Base-by-base conservation (phyloP, 2,329 filamentous ascomycete genomes). In the Exophiala sp. region DNA sequence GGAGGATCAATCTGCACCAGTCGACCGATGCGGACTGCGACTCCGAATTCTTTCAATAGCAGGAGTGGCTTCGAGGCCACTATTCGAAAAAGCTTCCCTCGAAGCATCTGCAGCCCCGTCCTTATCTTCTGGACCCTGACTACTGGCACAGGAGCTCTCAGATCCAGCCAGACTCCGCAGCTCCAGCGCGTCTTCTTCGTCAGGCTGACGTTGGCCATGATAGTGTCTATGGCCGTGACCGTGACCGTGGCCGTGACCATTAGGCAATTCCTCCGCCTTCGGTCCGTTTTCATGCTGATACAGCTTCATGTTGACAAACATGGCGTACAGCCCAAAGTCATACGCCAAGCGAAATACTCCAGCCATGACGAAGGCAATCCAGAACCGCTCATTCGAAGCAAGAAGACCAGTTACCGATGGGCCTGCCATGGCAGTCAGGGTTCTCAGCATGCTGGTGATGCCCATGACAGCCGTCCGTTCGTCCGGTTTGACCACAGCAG, bases 401-500 rank as follows among this genome's bases (percentile, higher is more conserved):
- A 83, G 63, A 0, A 75, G 55, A 0, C 80, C 80, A 0, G 80
- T 82, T 1, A 81, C 60, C 1, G 68, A 75, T 0, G 80, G 79
- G 0, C 80, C 73, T 0, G 70, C 63, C 50, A 71, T 80, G 53
- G 78, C 73, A 0, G 80, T 78, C 9, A 85, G 60, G 0, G 80
- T 85, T 5, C 81, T 70, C 22, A 84, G 52, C 61, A 80, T 79
- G 40, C 70, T 73, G 0, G 81, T 84, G 57, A 86, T 81, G 10
- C 82, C 82, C 79, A 85, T 82, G n/a, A 82, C 80, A 0, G 81
- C 82, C 0, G 82, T 86, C 1, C 82, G 70, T 64, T 86, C 82
- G 46, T 79, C 75, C 0, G 81, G 77, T 54, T 73, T 76, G 2
- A 85, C 81, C 0, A 83, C 79, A 0, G 81, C 81, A 1, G 82